A percentile compares a stretch with the other conserved stretches of the same genome.
Conservation (phyloP, 169 alveolate genomes). For the Plasmodium gonderi region DNA sequence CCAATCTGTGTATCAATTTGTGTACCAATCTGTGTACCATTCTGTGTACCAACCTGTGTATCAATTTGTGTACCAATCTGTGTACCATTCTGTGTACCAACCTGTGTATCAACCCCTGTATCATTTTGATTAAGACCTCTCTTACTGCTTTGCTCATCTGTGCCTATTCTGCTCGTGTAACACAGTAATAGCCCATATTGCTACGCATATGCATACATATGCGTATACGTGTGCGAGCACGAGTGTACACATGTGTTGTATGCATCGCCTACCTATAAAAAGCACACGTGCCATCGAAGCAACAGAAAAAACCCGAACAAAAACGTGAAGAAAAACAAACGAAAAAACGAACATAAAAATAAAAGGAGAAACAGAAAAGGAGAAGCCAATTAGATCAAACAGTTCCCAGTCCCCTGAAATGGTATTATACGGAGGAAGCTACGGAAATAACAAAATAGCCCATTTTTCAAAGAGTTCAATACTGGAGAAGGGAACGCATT, state of each 20-base stretch:
- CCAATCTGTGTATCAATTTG: too few species aligned
- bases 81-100: too few species aligned
- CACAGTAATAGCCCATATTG: not conserved
- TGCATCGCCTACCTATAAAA: not conserved
- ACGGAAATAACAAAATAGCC: constrained; percentile 24
- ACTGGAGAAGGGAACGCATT: constrained; percentile 21
- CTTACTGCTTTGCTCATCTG: not conserved
- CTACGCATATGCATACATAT: constrained; percentile 7
- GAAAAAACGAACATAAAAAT: not conserved
- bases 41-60: too few species aligned
- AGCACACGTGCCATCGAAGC: too few species aligned
- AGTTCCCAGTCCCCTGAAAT: constrained; percentile 11
- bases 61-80: too few species aligned
- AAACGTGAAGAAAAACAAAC: not conserved
- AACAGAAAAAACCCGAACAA: too few species aligned
- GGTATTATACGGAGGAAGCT: constrained; percentile 12
- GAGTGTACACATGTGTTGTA: not conserved
- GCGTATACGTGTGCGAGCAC: not conserved
- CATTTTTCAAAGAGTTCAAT: constrained; percentile 43
- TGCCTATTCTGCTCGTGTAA: not conserved
- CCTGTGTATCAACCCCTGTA: too few species aligned
- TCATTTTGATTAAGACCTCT: not conserved
- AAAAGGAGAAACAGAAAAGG: not conserved
- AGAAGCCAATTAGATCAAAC: not conserved
- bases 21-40: too few species aligned